Evolutionary conservation across 1,139 yeast species (phyloP).

Genomic region (Kodamaea arcana): DNA sequence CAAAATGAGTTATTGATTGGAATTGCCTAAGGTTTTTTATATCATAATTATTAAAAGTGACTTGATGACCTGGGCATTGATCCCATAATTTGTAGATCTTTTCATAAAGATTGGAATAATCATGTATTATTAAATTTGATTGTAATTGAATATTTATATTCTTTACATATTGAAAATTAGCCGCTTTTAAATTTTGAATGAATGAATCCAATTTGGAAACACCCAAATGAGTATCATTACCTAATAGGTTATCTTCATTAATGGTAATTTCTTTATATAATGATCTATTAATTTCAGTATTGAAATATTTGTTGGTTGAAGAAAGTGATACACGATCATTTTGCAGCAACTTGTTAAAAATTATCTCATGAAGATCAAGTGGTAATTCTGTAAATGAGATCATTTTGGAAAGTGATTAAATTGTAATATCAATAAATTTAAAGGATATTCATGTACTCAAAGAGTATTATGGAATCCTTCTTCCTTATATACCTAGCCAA

Average conservation of each 20-base stretch:
- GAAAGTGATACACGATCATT: constrained; percentile 15
- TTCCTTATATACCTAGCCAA: neutral
- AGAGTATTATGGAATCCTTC: no score
- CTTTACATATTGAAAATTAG: constrained; percentile 14
- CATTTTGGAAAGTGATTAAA: neutral
- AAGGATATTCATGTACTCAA: no score
- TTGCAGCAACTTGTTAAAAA: constrained; percentile 13
- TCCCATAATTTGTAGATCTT: constrained; percentile 17
- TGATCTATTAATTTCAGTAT: constrained; percentile 11
- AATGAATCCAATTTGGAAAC: constrained; percentile 12
- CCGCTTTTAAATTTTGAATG: constrained; percentile 9
- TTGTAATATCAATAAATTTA: no score
- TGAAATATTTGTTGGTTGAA: constrained; percentile 12
- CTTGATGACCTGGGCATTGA: constrained; percentile 11
- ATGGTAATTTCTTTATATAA: constrained; percentile 18
- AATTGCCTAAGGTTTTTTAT: constrained; percentile 18
- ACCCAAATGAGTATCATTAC: constrained; percentile 2
- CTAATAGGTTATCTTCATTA: constrained; percentile 11
- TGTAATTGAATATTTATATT: constrained; percentile 19
- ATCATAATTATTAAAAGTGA: constrained; percentile 20
- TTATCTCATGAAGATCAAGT: constrained; percentile 9
- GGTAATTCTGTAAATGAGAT: constrained; percentile 9
- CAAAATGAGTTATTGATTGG: constrained; percentile 17
- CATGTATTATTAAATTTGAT: constrained; percentile 14
- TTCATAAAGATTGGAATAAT: constrained; percentile 18